Evolutionary conservation across 2,329 filamentous ascomycete species (phyloP).

Genomic region (Cladobotryum protrusum): DNA sequence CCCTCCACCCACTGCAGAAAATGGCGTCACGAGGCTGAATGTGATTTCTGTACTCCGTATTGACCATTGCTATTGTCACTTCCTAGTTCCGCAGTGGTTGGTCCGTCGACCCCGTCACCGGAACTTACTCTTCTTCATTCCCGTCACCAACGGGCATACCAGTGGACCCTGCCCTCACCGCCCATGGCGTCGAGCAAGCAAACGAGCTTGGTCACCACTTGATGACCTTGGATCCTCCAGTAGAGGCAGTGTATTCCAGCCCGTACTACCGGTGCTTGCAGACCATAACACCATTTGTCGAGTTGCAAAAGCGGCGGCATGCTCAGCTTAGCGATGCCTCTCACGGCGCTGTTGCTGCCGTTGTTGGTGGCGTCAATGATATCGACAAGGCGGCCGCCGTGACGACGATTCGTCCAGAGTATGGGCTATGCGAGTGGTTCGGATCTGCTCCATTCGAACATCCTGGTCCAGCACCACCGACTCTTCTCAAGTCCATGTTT

Average conservation of each 20-base stretch:
- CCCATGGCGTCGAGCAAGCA: constrained; percentile 79
- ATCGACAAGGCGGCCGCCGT: constrained; percentile 15
- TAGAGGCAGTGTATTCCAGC: constrained; percentile 74
- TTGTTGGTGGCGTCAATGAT: background rate
- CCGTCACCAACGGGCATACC: constrained; percentile 81
- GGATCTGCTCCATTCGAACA: constrained; percentile 81
- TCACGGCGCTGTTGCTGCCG: background rate
- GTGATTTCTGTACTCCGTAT: constrained; percentile 5
- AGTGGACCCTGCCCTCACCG: constrained; percentile 79
- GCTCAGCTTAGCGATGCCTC: background rate
- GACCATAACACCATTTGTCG: constrained; percentile 66
- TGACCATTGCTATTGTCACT: constrained; percentile 14
- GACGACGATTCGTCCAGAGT: constrained; percentile 47
- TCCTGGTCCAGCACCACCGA: constrained; percentile 63
- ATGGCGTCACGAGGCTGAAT: constrained; percentile 10
- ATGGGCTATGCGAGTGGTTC: constrained; percentile 78
- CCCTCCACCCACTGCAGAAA: constrained; percentile 11
- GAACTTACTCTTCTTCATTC: constrained; percentile 67
- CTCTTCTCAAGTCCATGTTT: constrained; percentile 61
- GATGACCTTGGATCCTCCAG: constrained; percentile 53
- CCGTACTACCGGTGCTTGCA: constrained; percentile 86
- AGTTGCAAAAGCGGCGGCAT: constrained; percentile 30
- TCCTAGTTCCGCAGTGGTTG: constrained; percentile 82
- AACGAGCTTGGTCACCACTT: constrained; percentile 67
- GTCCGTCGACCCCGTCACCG: constrained; percentile 75